phyloP scores from a whole-genome alignment of 2,329 filamentous ascomycete species.

The Achaetomium macrosporum region DNA sequence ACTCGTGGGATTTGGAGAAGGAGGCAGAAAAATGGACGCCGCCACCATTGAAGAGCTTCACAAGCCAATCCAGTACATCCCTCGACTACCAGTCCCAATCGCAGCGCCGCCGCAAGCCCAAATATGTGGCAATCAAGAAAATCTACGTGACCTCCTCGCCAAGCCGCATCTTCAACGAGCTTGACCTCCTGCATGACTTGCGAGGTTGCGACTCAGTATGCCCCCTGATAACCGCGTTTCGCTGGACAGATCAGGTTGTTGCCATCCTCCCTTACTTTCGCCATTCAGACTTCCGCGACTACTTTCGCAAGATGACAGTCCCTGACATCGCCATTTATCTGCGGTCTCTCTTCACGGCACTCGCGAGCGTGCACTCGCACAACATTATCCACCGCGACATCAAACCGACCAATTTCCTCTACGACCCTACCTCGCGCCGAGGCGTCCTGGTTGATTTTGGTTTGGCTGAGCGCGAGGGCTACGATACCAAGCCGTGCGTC shows the following conservation, averaged over 20 bases:
- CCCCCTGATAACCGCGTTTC: constrained; percentile 94
- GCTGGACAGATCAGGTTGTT: constrained; percentile 88
- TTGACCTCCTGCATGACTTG: constrained; percentile 86
- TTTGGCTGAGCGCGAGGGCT: constrained; percentile 79
- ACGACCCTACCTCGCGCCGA: constrained; percentile 71
- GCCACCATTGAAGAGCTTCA: constrained; percentile 55
- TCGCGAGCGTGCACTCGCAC: constrained; percentile 75
- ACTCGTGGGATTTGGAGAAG: constrained; percentile 76
- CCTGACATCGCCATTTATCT: constrained; percentile 87
- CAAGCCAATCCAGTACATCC: constrained; percentile 28
- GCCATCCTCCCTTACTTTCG: constrained; percentile 93
- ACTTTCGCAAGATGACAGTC: constrained; percentile 86
- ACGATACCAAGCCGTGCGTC: constrained; percentile 73
- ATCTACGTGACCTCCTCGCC: constrained; percentile 98
- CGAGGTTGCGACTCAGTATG: constrained; percentile 80
- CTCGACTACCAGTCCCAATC: constrained; percentile 21
- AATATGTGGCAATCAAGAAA: constrained; percentile 96
- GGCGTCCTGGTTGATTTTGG: constrained; percentile 98
- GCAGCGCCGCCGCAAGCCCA: constrained; percentile 46
- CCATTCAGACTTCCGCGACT: constrained; percentile 89
- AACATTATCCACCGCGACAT: constrained; percentile 91
- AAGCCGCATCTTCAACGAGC: constrained; percentile 87
- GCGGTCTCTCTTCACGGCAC: constrained; percentile 76
- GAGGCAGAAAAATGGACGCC: constrained; percentile 61
- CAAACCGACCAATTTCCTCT: constrained; percentile 96